Evolutionary conservation across 371 early-diverging fungal species (phyloP), one percentile per base, ranked within the genome.

Genomic region (Vittaforma corneae): DNA sequence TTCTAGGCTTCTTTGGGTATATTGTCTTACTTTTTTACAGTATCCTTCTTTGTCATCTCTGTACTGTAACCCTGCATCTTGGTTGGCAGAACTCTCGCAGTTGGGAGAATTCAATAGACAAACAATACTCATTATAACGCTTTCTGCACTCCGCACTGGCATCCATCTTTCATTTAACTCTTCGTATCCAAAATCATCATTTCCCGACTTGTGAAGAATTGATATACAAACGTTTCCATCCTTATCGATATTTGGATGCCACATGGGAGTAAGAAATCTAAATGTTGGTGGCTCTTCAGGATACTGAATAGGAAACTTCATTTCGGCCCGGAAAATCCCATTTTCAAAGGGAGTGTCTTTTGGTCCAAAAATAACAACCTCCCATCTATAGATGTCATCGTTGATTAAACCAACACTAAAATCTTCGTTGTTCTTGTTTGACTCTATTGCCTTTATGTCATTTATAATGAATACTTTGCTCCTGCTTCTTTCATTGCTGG

Each of bases 271-370:
- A 35, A 84, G 60, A 72, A 95, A 90, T 14, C 82, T 82, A n/a
- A 95, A 87, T 0, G 84, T 76, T 0, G 93, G 94, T 18, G 87
- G 84, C 33, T 81, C 76, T 9, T 85, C 82, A 1, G 96, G 96
- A 69, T 86, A 86, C 22, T 83, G 83, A 32, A 82, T 79, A 14
- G 91, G 91, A 77, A 92, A 92, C 1, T 83, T 75, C 76, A 90
- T 80, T 33, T 77, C 80, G 9, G 89, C 89, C 73, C 83, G 87
- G 82, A 89, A 89, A 76, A 91, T 87, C 1, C 91, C 92, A 48
- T 93, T 92, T 86, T 93, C 92, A 79, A 91, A 97, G 1, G 96
- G 92, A 26, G 94, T 93, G 77, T 88, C 87, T 32, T 78, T 70
- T 26, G 97, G 97, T 1, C 98, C 98, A 42, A 87, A 83, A 71